These are phyloP conservation scores for Cryptomeria japonica DNA, from an alignment of 75 land plant species.

Conservation along the genomic window DNA sequence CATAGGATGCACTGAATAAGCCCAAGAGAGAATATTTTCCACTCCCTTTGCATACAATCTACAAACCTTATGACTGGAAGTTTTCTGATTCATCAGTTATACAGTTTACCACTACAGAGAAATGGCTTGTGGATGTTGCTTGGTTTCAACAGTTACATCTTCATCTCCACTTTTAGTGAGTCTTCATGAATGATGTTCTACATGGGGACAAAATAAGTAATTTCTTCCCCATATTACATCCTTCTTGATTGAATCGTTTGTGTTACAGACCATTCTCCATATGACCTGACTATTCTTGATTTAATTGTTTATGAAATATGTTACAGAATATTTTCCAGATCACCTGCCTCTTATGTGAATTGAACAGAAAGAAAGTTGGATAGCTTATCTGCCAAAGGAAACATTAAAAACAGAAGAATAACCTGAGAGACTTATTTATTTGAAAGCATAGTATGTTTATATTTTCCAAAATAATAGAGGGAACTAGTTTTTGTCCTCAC, in stretches of 20 bases:
- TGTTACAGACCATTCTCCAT: not conserved
- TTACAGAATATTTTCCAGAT: not conserved
- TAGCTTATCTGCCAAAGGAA: not conserved
- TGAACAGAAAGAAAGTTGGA: not conserved
- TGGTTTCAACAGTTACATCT: not conserved
- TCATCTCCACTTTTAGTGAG: not conserved
- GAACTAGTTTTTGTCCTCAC: slow-evolving; percentile 34
- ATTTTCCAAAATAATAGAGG: not conserved
- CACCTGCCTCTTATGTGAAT: not conserved
- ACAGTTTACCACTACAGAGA: not conserved
- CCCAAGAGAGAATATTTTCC: not conserved
- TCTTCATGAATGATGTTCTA: not conserved
- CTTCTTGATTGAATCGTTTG: not conserved
- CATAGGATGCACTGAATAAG: not conserved
- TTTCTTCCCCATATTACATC: not conserved
- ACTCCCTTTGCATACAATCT: not conserved
- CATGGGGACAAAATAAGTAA: not conserved
- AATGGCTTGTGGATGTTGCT: not conserved
- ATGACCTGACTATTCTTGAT: not conserved
- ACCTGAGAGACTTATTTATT: not conserved
- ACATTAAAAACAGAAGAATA: not conserved
- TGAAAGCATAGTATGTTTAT: not conserved
- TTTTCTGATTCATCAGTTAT: not conserved
- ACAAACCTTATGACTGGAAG: not conserved
- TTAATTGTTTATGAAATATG: not conserved